Percentiles rank a stretch among this genome's conserved stretches.
Evolutionary conservation across 371 early-diverging fungal species (phyloP).

Genomic region (Mucor irregularis): DNA sequence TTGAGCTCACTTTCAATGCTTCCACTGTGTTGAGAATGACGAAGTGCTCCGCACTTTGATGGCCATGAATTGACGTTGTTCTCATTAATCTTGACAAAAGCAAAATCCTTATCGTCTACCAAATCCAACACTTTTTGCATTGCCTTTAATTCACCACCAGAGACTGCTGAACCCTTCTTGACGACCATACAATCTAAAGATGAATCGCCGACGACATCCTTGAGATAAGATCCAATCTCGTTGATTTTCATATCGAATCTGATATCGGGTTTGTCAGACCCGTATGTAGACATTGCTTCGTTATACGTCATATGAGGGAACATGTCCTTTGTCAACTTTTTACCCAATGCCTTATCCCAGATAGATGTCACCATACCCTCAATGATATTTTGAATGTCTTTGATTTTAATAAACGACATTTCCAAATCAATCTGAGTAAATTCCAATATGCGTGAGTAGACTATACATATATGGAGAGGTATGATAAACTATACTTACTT

Average conservation of each 20-base stretch:
- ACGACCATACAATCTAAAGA: slow-evolving; percentile 48
- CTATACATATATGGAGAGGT: too few species aligned
- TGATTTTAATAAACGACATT: slow-evolving; percentile 77
- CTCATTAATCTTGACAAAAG: slow-evolving; percentile 60
- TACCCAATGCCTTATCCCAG: slow-evolving; percentile 62
- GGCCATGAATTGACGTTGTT: slow-evolving; percentile 61
- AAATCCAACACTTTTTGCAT: slow-evolving; percentile 36
- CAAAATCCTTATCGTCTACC: slow-evolving; percentile 33
- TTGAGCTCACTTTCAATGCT: slow-evolving; percentile 28
- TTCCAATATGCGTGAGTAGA: too few species aligned
- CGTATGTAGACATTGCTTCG: slow-evolving; percentile 83
- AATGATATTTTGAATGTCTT: slow-evolving; percentile 72
- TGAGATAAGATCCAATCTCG: slow-evolving; percentile 33
- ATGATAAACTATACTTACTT: not conserved
- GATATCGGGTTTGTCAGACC: slow-evolving; percentile 91
- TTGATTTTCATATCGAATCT: slow-evolving; percentile 75
- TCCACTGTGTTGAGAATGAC: slow-evolving; percentile 28
- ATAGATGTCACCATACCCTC: slow-evolving; percentile 73
- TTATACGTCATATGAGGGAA: slow-evolving; percentile 80
- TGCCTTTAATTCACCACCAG: slow-evolving; percentile 38
- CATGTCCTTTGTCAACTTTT: slow-evolving; percentile 45
- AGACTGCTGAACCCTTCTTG: slow-evolving; percentile 39
- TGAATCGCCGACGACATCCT: slow-evolving; percentile 25
- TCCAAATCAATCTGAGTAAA: slow-evolving; percentile 82
- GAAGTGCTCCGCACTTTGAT: slow-evolving; percentile 36